Evolutionary conservation across 768 basidiomycete species (phyloP).

Genomic region (Megacollybia marginata): DNA sequence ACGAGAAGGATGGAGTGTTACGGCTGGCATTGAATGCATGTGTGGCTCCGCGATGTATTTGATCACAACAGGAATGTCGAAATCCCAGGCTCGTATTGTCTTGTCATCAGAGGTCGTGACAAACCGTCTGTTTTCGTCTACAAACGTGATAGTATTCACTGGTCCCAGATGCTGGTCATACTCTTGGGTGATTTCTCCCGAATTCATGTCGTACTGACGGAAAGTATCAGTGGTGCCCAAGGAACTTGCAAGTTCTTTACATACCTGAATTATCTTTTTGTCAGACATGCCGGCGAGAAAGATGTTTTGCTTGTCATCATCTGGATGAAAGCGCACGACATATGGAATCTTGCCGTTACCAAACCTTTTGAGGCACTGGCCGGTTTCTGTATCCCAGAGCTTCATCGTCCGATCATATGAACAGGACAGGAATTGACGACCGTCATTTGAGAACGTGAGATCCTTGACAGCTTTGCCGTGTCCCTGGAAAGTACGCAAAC

Average conservation of each 20-base stretch:
- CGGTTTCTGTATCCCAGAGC: constrained; percentile 98
- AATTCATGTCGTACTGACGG: constrained; percentile 87
- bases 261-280: constrained; percentile 97
- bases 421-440: constrained; percentile 82
- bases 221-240: constrained; percentile 2
- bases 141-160: constrained; percentile 98
- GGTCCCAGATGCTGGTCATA: constrained; percentile 98
- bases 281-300: constrained; percentile 99
- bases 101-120: constrained; percentile 99
- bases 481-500: constrained; percentile 93
- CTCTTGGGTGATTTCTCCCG: constrained; percentile 94
- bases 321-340: constrained; percentile 92
- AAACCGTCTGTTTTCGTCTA: constrained; percentile 95
- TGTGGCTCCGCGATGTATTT: constrained; percentile 99
- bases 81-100: constrained; percentile 98
- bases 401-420: constrained; percentile 97
- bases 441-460: constrained; percentile 91
- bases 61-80: constrained; percentile 98
- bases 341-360: constrained; percentile 97
- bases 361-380: constrained; percentile 94
- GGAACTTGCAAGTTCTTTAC: constrained; percentile 10
- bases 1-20: constrained; percentile 94
- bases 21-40: constrained; percentile 99
- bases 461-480: constrained; percentile 97
- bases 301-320: constrained; percentile 90